Evolutionary conservation across 164 flowering plant species (phyloP).

Genomic region (Magnolia officinalis): DNA sequence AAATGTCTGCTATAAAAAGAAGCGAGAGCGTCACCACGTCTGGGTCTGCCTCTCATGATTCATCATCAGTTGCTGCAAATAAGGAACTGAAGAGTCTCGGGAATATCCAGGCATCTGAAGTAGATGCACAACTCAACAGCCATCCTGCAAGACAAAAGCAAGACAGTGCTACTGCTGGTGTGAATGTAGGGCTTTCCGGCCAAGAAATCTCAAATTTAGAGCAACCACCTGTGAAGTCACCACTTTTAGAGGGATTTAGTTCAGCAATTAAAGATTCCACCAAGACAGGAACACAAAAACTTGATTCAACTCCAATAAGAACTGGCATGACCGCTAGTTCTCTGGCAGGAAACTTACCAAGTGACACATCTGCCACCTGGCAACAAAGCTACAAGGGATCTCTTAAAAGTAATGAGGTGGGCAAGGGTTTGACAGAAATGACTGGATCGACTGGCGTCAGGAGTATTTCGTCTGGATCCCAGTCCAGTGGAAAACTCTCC

Average conservation of each 20-base stretch:
- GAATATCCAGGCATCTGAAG: slow-evolving; percentile 15
- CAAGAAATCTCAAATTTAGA: slow-evolving; percentile 14
- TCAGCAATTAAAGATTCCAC: slow-evolving; percentile 5
- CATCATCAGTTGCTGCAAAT: slow-evolving; percentile 8
- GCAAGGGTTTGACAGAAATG: slow-evolving; percentile 15
- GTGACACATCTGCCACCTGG: slow-evolving; percentile 15
- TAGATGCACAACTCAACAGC: slow-evolving; percentile 16
- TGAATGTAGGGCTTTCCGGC: slow-evolving; percentile 13
- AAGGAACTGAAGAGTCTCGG: slow-evolving; percentile 12
- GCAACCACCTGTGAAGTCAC: slow-evolving; percentile 15
- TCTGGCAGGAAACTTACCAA: slow-evolving; percentile 13
- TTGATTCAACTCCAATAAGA: slow-evolving; percentile 9
- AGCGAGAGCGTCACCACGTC: slow-evolving; percentile 4
- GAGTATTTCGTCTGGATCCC: slow-evolving; percentile 23
- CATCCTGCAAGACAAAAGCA: slow-evolving; percentile 6
- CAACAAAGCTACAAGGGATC: slow-evolving; percentile 14
- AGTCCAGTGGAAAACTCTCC: slow-evolving; percentile 20
- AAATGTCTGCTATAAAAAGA: background rate
- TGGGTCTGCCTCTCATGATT: slow-evolving; percentile 6
- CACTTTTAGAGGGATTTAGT: slow-evolving; percentile 15
- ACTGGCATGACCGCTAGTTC: slow-evolving; percentile 17
- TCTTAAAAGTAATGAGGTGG: slow-evolving; percentile 15
- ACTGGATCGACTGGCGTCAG: slow-evolving; percentile 19
- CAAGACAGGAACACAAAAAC: slow-evolving; percentile 18
- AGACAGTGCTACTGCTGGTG: slow-evolving; percentile 12